Base-by-base conservation (phyloP, 352 stramenopile genomes). In the Phytophthora tentaculata region DNA sequence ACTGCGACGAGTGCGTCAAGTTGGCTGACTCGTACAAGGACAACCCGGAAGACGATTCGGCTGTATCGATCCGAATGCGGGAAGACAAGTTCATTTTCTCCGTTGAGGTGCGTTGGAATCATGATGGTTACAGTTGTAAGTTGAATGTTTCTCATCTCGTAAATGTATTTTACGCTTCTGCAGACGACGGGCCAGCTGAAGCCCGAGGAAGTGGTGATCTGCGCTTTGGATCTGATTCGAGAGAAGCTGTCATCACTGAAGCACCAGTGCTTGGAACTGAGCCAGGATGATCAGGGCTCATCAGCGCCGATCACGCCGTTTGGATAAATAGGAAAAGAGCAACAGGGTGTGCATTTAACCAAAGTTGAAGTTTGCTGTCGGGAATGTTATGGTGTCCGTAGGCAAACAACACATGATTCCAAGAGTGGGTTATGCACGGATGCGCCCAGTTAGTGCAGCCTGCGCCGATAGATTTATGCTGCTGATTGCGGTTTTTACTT, bases 51-150 rank as follows among this genome's bases (percentile, higher is more conserved):
- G 96, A 99, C 74, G 94, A 98, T 74, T 88, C 97, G 32, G 97
- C 96, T 61, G 88, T 99, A 20, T 89, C 74, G 8, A 82, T 98
- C 14, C 78, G 84, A 52, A 95, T 96, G 70, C 84, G 79, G 3
- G 88, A 93, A 58, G 95, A 98, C 74, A 95, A 92, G 67, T 99
- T 98, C 71, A 97, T 98, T 61, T 99, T 99, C 73, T 97, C 89
- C 4, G 95, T 99, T 28, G 97, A 99, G 84, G 86, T 92, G 60
- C 29, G 72, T 57, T 63, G 16, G 8, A 44, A 19, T 50, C 37
- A n/a, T 26, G 28, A 19, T n/a, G 12, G 8, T 26, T 23, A 17
- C 8, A 41, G 52, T 39, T 43, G 35, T 61, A 19, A 45, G 20
- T 58, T 43, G 24, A 3, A 9, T 45, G 53, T 20, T 44, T 69